Evolutionary conservation across 2,329 filamentous ascomycete species (phyloP).

Genomic region (Aspergillus pseudoterreus): DNA sequence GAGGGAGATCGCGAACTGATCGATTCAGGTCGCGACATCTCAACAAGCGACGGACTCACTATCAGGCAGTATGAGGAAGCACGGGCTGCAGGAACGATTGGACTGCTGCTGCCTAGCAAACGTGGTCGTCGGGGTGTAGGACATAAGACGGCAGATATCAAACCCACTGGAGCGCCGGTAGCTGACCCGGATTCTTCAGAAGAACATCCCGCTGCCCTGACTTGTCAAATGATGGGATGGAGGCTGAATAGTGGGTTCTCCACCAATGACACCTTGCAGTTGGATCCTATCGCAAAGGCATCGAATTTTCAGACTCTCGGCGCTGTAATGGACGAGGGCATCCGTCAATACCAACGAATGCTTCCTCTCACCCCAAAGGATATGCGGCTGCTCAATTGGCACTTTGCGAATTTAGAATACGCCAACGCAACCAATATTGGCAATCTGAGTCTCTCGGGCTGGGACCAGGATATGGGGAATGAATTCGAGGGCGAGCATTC

Average conservation of each 20-base stretch:
- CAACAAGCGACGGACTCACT: constrained; percentile 64
- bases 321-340: constrained; percentile 86
- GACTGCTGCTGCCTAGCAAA: constrained; percentile 40
- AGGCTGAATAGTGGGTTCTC: constrained; percentile 61
- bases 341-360: constrained; percentile 79
- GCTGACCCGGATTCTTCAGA: constrained; percentile 63
- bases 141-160: constrained; percentile 51
- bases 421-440: constrained; percentile 89
- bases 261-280: constrained; percentile 64
- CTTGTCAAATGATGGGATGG: constrained; percentile 82
- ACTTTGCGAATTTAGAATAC: constrained; percentile 96
- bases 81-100: constrained; percentile 54
- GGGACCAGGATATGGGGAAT: constrained; percentile 97
- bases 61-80: constrained; percentile 72
- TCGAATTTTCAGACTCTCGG: constrained; percentile 71
- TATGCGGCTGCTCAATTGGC: constrained; percentile 91
- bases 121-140: constrained; percentile 43
- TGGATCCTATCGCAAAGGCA: constrained; percentile 62
- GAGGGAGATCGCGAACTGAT: constrained; percentile 81
- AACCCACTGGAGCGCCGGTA: constrained; percentile 41
- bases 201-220: constrained; percentile 69
- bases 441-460: constrained; percentile 80
- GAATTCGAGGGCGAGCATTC: constrained; percentile 95
- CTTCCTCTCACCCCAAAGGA: constrained; percentile 82
- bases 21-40: constrained; percentile 75